phyloP scores from a whole-genome alignment of 371 early-diverging fungal genomes.

The Mucor saturninus region DNA sequence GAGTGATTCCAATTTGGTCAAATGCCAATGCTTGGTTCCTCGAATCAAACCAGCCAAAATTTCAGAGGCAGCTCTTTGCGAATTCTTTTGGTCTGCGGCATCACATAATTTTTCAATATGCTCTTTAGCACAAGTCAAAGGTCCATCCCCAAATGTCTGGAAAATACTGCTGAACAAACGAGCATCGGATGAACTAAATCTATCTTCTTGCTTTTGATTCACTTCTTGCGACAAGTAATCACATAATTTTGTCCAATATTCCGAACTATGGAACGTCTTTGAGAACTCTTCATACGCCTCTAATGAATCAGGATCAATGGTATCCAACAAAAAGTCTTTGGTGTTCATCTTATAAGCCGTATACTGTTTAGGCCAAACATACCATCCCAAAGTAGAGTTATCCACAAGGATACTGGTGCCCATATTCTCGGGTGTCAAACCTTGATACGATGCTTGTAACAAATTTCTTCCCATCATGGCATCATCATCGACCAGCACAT shows the following conservation, averaged over 20 bases:
- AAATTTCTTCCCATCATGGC: neutral
- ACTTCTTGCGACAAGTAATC: slow-evolving; percentile 69
- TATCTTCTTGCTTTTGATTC: slow-evolving; percentile 61
- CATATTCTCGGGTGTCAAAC: slow-evolving; percentile 5
- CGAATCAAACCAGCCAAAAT: slow-evolving; percentile 80
- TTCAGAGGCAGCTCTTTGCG: slow-evolving; percentile 84
- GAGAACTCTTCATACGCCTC: slow-evolving; percentile 59
- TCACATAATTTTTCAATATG: slow-evolving; percentile 54
- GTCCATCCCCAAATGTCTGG: slow-evolving; percentile 65
- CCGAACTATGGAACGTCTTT: slow-evolving; percentile 45
- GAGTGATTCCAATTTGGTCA: slow-evolving; percentile 40
- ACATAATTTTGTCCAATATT: slow-evolving; percentile 64
- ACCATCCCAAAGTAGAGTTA: slow-evolving; percentile 69
- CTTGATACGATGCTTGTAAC: slow-evolving; percentile 16
- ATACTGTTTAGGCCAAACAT: slow-evolving; percentile 71
- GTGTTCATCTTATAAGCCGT: slow-evolving; percentile 58
- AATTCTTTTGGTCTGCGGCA: slow-evolving; percentile 66
- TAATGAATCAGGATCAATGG: slow-evolving; percentile 53
- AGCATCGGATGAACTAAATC: slow-evolving; percentile 62
- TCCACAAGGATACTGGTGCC: slow-evolving; percentile 55
- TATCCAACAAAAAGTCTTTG: slow-evolving; percentile 21
- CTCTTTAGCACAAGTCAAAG: slow-evolving; percentile 57
- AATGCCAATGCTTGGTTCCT: slow-evolving; percentile 85
- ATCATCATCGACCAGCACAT: slow-evolving; percentile 1
- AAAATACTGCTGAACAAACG: slow-evolving; percentile 71